Base-by-base conservation (phyloP, 805 yeast genomes). In the Wickerhamiella alocasiicola region DNA sequence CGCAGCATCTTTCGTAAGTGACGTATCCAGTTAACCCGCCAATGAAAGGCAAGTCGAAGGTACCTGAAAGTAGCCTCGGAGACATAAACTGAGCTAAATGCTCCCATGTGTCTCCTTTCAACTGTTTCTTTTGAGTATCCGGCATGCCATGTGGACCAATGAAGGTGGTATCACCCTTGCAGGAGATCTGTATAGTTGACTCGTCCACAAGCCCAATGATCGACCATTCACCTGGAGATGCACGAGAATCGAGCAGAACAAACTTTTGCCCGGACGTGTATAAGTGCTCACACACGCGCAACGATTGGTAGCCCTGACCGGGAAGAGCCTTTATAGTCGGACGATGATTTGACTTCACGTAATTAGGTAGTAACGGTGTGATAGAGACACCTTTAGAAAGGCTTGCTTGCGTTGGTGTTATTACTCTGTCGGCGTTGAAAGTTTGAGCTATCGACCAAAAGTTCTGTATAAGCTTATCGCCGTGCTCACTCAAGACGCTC, bases 1-100 rank as follows among this genome's bases (percentile, higher is more conserved):
- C 39, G 37, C 53, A 47, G 11, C 48, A 94, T 61, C 81, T 88
- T 56, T 88, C 98, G 55, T 91, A 91, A 0, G 94, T 79, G 9
- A 91, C 58, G 31, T 79, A 65, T 4, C 99, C 99, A 41, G 87
- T 64, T 24, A 82, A 66, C 0, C 99, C 99, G n/a, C 98, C 97
- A 43, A 75, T 63, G 52, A 91, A 91, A 1, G 95, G 94, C 15
- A 83, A 61, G 0, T 62, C 60, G 12, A 34, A 24, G 17, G 64
- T 52, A 33, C 61, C 59, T 29, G 41, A 13, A 23, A 42, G 31
- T 35, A 50, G 25, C 41, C 45, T 49, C 11, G 55, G 18, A 9
- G 42, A 26, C 54, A 52, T 52, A 32, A 45, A 39, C 9, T 41
- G 25, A 5, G 49, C 47, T 2, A 46, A 2, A 39, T 19, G 27